Evolutionary conservation across 2,329 filamentous ascomycete genomes (phyloP), one percentile per base, ranked within the genome.

Genomic region (Ambrosiella beaveri): DNA sequence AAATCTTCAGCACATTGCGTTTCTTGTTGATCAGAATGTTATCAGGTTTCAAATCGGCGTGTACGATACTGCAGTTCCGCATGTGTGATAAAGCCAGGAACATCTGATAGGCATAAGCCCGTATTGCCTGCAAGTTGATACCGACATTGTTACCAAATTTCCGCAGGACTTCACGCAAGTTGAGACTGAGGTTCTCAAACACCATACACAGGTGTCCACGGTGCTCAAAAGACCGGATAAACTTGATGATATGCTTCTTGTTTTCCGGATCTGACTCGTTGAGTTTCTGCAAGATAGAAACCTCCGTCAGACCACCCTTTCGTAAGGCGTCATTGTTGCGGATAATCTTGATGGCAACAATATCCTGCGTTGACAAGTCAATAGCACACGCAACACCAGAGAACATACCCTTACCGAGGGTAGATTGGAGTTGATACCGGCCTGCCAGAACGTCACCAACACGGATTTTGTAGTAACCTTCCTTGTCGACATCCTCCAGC

Each of bases 311-410:
- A 17, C 90, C 93, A 51, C 89, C 90, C 70, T 95, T 96, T 63
- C 83, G 79, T 69, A 96, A 85, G 11, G 88, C 86, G 66, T 95
- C 90, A 65, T 98, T 97, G 70, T 94, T 94, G 62, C 93, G 86
- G 70, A 97, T 95, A 65, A 98, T 93, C 72, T 98, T 98, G 76
- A 98, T 86, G 27, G 93, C 93, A 38, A 97, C 90, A n/a, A 86
- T 69, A 64, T 80, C 79, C 65, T 83, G 84, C 59, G 78, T 86
- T 54, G 80, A 81, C 19, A 84, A 79, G 69, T 96, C 90, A 62
- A 81, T 78, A 19, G 93, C 93, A 63, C 88, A 83, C 57, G 93
- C 88, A n/a, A 98, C 93, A 7, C 88, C 89, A 0, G 93, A 95
- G 68, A 96, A 98, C 78, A 96, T 95, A 65, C 93, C 93, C 70